Evolutionary conservation across 163 green algal genomes (phyloP).

Genomic region (Botryococcus braunii): DNA sequence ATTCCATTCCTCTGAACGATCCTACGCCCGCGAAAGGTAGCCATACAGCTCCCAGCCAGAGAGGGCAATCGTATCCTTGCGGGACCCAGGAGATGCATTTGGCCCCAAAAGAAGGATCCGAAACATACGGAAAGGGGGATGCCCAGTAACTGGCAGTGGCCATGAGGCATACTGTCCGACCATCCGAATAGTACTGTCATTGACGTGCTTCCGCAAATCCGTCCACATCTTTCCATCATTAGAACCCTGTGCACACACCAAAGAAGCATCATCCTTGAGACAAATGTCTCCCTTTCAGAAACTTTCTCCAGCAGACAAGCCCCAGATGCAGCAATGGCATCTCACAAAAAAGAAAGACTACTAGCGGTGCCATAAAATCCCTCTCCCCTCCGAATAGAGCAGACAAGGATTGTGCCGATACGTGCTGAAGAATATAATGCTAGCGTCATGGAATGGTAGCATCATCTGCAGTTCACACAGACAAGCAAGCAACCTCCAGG

Average conservation of each 20-base stretch:
- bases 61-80: conserved; percentile 45
- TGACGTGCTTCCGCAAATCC: conserved; percentile 49
- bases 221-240: conserved; percentile 49
- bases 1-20: too few relatives aligned
- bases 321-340: not conserved
- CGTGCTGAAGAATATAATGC: not conserved
- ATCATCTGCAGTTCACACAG: too few relatives aligned
- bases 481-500: not conserved
- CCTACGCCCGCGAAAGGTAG: too few relatives aligned
- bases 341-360: not conserved
- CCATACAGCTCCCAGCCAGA: conserved; percentile 79
- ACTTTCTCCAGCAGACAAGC: not conserved
- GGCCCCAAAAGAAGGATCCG: conserved; percentile 52
- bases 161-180: conserved; percentile 75
- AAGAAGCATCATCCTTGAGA: not conserved
- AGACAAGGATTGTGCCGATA: not conserved
- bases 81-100: conserved; percentile 17
- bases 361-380: not conserved
- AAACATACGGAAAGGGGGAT: conserved; percentile 60
- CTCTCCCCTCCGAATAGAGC: not conserved
- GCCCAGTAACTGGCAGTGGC: conserved; percentile 53
- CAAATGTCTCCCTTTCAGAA: not conserved
- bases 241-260: conserved; percentile 44
- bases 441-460: too few relatives aligned
- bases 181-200: conserved; percentile 54